These are phyloP conservation scores for Tilletia setariae DNA, from an alignment of 1,284 basidiomycete genomes.

Conservation along the genomic window DNA sequence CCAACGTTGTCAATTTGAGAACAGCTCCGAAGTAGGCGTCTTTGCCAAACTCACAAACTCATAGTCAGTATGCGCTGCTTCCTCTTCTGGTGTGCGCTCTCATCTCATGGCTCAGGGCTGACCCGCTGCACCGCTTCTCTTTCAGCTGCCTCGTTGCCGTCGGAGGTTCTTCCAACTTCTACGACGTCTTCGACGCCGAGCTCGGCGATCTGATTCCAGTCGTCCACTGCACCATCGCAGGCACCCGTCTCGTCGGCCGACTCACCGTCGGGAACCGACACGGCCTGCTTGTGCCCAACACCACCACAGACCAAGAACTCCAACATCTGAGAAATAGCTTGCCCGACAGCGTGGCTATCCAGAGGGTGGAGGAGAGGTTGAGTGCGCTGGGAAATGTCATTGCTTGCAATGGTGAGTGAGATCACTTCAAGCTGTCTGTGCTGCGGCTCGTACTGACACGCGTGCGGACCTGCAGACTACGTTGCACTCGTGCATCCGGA, in stretches of 20 bases:
- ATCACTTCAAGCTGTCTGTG: not conserved
- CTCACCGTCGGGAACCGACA: constrained; percentile 84
- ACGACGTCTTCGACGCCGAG: constrained; percentile 93
- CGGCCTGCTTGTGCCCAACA: constrained; percentile 89
- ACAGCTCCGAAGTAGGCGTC: constrained; percentile 92
- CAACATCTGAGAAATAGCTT: constrained; percentile 97
- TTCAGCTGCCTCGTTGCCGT: constrained; percentile 63
- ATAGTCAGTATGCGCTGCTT: constrained; percentile 37
- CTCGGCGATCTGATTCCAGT: constrained; percentile 90
- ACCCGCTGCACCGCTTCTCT: constrained; percentile 20
- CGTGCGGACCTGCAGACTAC: constrained; percentile 32
- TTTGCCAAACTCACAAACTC: constrained; percentile 78
- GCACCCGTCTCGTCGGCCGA: constrained; percentile 89
- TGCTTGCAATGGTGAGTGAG: constrained; percentile 77
- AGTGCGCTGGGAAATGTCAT: constrained; percentile 97
- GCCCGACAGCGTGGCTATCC: constrained; percentile 84
- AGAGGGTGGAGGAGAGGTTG: constrained; percentile 92
- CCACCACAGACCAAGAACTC: constrained; percentile 95
- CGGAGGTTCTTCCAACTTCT: constrained; percentile 95
- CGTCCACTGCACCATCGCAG: constrained; percentile 92
- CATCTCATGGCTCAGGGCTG: not conserved
- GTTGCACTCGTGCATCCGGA: constrained; percentile 65
- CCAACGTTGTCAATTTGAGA: constrained; percentile 70
- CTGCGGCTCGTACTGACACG: not conserved
- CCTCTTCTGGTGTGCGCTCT: not conserved